Base-by-base conservation (phyloP, 306 rosid genomes). In the Quercus ilex region DNA sequence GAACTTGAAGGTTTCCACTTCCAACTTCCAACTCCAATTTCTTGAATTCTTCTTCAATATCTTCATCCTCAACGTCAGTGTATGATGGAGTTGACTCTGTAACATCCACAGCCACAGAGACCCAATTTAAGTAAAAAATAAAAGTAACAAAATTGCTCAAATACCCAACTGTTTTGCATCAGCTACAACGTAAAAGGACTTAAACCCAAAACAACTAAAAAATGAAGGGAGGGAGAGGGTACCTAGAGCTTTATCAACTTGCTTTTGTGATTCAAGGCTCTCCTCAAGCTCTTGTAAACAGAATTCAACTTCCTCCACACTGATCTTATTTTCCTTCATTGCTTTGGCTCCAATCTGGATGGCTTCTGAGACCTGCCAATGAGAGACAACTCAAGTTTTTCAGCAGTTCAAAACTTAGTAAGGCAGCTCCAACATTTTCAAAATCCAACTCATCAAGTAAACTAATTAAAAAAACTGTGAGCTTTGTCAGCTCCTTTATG, bases 321-420 rank as follows among this genome's bases (percentile, higher is more conserved):
- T 87, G 76, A 91, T 83, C 83, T 81, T 90, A 65, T 91, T 87
- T 84, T 89, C 92, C 88, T 91, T 91, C 35, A 95, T 87, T 25
- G 90, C 97, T 52, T 83, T 87, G 41, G 99, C 95, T 81, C 99
- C 98, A 60, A 89, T 85, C 80, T 85, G 88, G 82, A 95, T 89
- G 81, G 98, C 99, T 83, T 95, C 99, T 65, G 97, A 83, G 82
- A 92, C 94, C 99, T 94, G 85, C 79, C 38, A 82, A 74, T 82
- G 78, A 60, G 49, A 69, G 25, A 75, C 41, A 85, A 69, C 21
- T 60, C 71, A 75, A 59, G 77, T 76, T 71, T 78, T 69, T 19
- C 74, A 26, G 59, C 57, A 59, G 75, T 51, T 78, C 51, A 60
- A 70, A 65, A 52, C 46, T 68, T 63, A 35, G 57, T 13, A 4